Percentiles rank a stretch among this genome's conserved stretches.
Conservation (phyloP, 2,329 filamentous ascomycete genomes). For the Magnaporthiopsis poae region DNA sequence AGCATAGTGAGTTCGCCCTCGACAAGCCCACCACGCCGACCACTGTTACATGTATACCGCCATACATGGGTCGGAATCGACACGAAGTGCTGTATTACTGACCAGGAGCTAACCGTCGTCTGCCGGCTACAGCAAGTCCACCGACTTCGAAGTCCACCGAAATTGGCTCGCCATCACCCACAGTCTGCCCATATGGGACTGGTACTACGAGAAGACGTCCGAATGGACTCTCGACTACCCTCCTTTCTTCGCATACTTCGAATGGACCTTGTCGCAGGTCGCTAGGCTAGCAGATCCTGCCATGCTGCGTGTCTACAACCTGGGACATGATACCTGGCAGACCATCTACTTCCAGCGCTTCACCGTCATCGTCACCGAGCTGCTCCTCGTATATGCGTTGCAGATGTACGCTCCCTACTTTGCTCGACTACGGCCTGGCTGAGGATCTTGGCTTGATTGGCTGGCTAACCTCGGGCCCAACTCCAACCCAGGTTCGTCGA, state of each 20-base stretch:
- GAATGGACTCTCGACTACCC: constrained; percentile 99
- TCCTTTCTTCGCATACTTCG: constrained; percentile 94
- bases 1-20: constrained; percentile 62
- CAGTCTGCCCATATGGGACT: constrained; percentile 74
- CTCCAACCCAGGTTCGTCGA: constrained; percentile 57
- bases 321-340: constrained; percentile 84
- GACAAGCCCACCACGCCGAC: neutral
- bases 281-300: constrained; percentile 67
- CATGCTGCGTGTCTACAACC: constrained; percentile 72
- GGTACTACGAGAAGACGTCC: constrained; percentile 96
- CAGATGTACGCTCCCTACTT: constrained; percentile 44
- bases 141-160: constrained; percentile 95
- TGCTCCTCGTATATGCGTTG: constrained; percentile 74
- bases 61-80: neutral
- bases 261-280: constrained; percentile 78
- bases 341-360: constrained; percentile 85
- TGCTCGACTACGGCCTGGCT: neutral
- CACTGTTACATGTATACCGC: neutral
- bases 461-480: neutral
- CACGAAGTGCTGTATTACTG: neutral
- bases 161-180: constrained; percentile 97
- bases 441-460: neutral
- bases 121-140: constrained; percentile 68
- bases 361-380: constrained; percentile 78
- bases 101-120: neutral